A percentile compares a stretch with the other conserved stretches of the same genome.
phyloP scores from a whole-genome alignment of 305 asterid genomes.

The Fraxinus nigra region DNA sequence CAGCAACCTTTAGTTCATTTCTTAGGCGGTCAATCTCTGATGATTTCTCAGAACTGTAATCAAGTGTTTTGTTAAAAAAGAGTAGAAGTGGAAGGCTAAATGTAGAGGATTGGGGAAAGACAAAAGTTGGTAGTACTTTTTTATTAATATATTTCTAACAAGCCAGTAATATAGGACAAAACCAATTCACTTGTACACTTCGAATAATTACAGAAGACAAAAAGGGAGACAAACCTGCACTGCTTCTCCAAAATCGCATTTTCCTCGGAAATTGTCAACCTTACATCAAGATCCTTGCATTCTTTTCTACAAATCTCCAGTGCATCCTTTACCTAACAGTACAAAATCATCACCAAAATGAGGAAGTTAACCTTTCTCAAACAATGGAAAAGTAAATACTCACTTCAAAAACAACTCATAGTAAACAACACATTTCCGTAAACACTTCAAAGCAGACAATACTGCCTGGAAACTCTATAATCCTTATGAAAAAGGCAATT shows the following conservation, averaged over 20 bases:
- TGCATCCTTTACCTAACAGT: constrained; percentile 51
- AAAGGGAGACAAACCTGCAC: constrained; percentile 43
- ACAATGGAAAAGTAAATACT: constrained; percentile 10
- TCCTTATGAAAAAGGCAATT: not conserved
- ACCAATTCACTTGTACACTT: not conserved
- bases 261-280: constrained; percentile 37
- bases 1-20: constrained; percentile 40
- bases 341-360: constrained; percentile 19
- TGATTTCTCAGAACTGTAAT: constrained; percentile 37
- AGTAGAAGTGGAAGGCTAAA: not conserved
- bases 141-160: not conserved
- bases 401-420: not conserved
- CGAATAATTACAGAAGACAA: constrained; percentile 5
- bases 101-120: not conserved
- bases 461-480: not conserved
- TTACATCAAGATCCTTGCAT: constrained; percentile 46
- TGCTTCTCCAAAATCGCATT: constrained; percentile 32
- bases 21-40: constrained; percentile 44
- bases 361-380: constrained; percentile 11
- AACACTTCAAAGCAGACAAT: not conserved
- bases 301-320: constrained; percentile 51
- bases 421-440: not conserved
- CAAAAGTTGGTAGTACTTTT: not conserved
- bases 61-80: not conserved
- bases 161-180: not conserved